A percentile compares a stretch with the other conserved stretches of the same genome.
These are phyloP conservation scores for Xylariaceae sp. DNA, from an alignment of 2,329 filamentous ascomycete genomes.

Conservation along the genomic window DNA sequence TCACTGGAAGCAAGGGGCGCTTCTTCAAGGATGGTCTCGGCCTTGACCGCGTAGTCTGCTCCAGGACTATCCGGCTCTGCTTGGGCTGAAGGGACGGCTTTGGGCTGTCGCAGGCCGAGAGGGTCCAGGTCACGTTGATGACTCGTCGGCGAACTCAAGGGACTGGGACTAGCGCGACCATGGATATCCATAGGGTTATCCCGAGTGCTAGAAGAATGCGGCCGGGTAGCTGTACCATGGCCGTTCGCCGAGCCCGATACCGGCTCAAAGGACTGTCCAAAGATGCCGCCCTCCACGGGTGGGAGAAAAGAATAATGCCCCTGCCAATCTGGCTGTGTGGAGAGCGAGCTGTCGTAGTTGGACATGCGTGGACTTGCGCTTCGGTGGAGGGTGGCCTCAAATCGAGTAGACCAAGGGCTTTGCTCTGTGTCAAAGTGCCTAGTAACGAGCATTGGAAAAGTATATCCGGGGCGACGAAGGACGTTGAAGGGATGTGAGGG, in stretches of 20 bases:
- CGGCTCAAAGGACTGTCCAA: conserved; percentile 41
- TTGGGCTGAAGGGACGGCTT: conserved; percentile 34
- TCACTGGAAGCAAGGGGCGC: conserved; percentile 36
- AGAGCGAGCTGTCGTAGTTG: conserved; percentile 48
- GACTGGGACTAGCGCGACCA: conserved; percentile 45
- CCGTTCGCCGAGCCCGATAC: conserved; percentile 32
- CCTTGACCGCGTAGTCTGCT: conserved; percentile 34
- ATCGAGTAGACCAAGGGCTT: conserved; percentile 52
- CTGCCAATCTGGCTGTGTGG: conserved; percentile 53
- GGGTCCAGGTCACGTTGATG: conserved; percentile 36
- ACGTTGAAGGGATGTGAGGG: conserved; percentile 12
- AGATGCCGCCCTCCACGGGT: conserved; percentile 40
- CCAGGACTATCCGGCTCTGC: conserved; percentile 32
- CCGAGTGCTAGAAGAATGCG: conserved; percentile 33
- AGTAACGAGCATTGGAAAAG: conserved; percentile 51
- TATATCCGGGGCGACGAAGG: conserved; percentile 13
- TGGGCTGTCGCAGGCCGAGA: conserved; percentile 37
- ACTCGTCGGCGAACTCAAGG: conserved; percentile 30
- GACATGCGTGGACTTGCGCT: conserved; percentile 51
- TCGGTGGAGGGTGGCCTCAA: conserved; percentile 42
- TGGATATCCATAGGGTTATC: conserved; percentile 54
- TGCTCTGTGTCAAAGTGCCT: conserved; percentile 49
- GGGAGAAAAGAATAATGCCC: conserved; percentile 48
- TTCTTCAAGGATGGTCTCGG: conserved; percentile 36
- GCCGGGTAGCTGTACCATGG: conserved; percentile 31